These are phyloP conservation scores for sweet orange (Citrus sinensis) DNA, from an alignment of 345 rosid genomes.

Conservation along the genomic window DNA sequence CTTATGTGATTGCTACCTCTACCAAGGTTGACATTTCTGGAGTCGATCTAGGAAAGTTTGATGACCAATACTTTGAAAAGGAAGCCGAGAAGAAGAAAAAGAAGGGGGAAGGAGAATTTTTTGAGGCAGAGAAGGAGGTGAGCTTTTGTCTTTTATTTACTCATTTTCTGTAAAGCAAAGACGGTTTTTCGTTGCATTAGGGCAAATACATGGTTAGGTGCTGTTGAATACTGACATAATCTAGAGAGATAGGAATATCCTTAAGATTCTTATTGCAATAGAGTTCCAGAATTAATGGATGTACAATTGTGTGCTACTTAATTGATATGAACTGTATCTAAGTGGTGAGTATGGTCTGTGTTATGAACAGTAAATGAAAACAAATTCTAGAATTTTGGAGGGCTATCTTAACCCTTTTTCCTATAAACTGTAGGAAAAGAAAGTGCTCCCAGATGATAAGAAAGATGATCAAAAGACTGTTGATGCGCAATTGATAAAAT, in stretches of 20 bases:
- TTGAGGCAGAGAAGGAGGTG: slow-evolving; percentile 82
- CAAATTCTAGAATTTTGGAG: not conserved
- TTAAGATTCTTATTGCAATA: not conserved
- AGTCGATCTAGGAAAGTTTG: slow-evolving; percentile 48
- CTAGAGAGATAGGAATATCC: not conserved
- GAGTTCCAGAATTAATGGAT: not conserved
- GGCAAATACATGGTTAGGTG: not conserved
- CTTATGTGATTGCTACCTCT: slow-evolving; percentile 65
- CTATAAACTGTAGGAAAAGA: slow-evolving; percentile 48
- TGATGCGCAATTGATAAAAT: slow-evolving; percentile 56
- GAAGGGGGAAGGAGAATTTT: slow-evolving; percentile 77
- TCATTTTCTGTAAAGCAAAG: not conserved
- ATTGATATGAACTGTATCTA: not conserved
- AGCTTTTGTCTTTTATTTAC: slow-evolving; percentile 2
- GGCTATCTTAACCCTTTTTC: not conserved
- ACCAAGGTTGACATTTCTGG: slow-evolving; percentile 67
- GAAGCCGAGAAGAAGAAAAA: slow-evolving; percentile 67
- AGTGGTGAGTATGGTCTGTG: not conserved
- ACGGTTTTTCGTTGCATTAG: not conserved
- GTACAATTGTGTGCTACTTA: not conserved
- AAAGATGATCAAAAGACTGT: slow-evolving; percentile 82
- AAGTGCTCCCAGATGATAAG: slow-evolving; percentile 55
- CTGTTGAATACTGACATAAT: not conserved
- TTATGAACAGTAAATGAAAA: not conserved
- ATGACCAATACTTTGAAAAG: slow-evolving; percentile 64